Evolutionary conservation across 2,329 filamentous ascomycete genomes (phyloP).

Genomic region (Ophiosphaerella korrae): DNA sequence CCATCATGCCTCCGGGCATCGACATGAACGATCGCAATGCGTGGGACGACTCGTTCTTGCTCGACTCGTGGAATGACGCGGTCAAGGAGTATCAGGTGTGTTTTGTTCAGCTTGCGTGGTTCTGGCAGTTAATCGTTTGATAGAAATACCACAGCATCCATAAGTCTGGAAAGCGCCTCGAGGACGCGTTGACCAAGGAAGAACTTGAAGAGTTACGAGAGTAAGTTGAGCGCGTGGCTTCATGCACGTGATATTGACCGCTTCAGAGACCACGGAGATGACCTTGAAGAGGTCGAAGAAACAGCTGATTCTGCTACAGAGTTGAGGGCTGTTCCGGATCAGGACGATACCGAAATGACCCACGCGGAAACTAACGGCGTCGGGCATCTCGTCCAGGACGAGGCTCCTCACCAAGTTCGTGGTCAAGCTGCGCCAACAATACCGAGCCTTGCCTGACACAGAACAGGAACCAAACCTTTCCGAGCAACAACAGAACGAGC

Average conservation of each 20-base stretch:
- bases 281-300: constrained; percentile 33
- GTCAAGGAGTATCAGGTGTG: constrained; percentile 45
- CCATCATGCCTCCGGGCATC: constrained; percentile 30
- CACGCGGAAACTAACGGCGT: constrained; percentile 21
- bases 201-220: constrained; percentile 38
- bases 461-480: constrained; percentile 34
- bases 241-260: constrained; percentile 13
- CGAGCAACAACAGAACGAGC: constrained; percentile 26
- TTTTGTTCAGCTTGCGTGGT: background rate
- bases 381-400: constrained; percentile 11
- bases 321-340: constrained; percentile 28
- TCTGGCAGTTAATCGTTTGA: constrained; percentile 8
- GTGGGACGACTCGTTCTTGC: constrained; percentile 47
- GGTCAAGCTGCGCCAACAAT: constrained; percentile 14
- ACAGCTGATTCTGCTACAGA: constrained; percentile 17
- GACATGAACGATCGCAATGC: constrained; percentile 38
- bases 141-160: constrained; percentile 48
- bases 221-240: constrained; percentile 18
- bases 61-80: constrained; percentile 43
- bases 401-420: constrained; percentile 32
- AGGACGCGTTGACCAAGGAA: constrained; percentile 40
- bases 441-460: constrained; percentile 27
- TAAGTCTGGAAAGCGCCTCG: constrained; percentile 41
- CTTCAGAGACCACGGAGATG: constrained; percentile 38
- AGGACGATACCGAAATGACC: constrained; percentile 27